Evolutionary conservation across 2,329 filamentous ascomycete species (phyloP).

Genomic region (Trichoderma sp.): DNA sequence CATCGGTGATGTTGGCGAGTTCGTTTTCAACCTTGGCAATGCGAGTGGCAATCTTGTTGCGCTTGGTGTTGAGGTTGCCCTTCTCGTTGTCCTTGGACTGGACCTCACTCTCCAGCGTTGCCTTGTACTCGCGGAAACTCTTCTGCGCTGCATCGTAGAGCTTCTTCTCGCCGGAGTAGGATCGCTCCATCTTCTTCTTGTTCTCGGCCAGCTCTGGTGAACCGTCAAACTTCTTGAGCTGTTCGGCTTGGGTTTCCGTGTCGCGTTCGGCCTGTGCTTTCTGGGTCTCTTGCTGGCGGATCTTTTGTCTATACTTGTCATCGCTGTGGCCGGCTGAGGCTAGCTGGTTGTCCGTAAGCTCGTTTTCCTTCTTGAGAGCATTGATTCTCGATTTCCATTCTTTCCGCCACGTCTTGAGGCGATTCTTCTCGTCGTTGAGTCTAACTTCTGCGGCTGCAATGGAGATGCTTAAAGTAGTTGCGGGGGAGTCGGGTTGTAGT

Average conservation of each 20-base stretch:
- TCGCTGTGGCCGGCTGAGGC: constrained; percentile 69
- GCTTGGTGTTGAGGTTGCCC: constrained; percentile 60
- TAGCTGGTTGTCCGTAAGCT: constrained; percentile 63
- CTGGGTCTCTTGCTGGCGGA: constrained; percentile 71
- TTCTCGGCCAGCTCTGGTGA: constrained; percentile 61
- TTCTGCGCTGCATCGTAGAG: constrained; percentile 58
- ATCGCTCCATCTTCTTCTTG: constrained; percentile 53
- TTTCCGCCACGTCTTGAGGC: constrained; percentile 68
- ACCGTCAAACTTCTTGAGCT: constrained; percentile 60
- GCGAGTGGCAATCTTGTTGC: constrained; percentile 68
- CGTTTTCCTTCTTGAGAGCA: constrained; percentile 69
- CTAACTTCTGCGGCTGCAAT: constrained; percentile 70
- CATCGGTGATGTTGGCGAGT: constrained; percentile 66
- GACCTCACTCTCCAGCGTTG: constrained; percentile 59
- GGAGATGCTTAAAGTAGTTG: constrained; percentile 72
- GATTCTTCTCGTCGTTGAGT: constrained; percentile 65
- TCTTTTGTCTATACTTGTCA: constrained; percentile 72
- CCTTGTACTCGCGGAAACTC: constrained; percentile 56
- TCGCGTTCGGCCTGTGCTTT: constrained; percentile 63
- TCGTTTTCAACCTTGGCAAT: constrained; percentile 72
- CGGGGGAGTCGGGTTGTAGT: constrained; percentile 71
- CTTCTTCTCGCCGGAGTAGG: constrained; percentile 54
- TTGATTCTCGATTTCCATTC: constrained; percentile 71
- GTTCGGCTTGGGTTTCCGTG: constrained; percentile 51
- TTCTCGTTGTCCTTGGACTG: constrained; percentile 64